Conservation (phyloP, 2,329 filamentous ascomycete genomes). For the Fusarium foetens region DNA sequence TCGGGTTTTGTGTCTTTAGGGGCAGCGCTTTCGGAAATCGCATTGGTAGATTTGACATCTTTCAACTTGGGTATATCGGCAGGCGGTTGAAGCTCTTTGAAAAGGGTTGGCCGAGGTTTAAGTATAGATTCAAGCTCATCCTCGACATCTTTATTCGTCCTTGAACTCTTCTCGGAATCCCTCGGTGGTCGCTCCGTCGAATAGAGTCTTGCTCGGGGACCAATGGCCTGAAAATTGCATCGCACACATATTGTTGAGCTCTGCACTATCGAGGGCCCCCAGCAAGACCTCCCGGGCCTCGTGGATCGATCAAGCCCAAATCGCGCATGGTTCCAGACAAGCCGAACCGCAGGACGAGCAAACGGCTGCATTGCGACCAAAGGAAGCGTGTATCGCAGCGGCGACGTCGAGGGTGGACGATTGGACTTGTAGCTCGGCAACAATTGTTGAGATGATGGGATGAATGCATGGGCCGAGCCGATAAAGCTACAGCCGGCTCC, state of each 20-base stretch:
- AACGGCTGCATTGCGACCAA: constrained; percentile 49
- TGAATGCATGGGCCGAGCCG: constrained; percentile 41
- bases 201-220: constrained; percentile 37
- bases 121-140: constrained; percentile 36
- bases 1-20: constrained; percentile 7
- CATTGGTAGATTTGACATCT: background rate
- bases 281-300: constrained; percentile 33
- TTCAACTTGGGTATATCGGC: constrained; percentile 17
- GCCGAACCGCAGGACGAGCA: constrained; percentile 47
- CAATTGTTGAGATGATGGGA: constrained; percentile 36
- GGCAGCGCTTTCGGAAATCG: background rate
- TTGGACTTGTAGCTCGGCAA: constrained; percentile 13
- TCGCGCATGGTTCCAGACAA: constrained; percentile 46
- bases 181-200: constrained; percentile 43
- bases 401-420: constrained; percentile 23
- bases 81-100: constrained; percentile 20
- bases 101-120: constrained; percentile 27
- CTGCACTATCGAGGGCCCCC: constrained; percentile 19
- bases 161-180: constrained; percentile 24
- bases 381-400: constrained; percentile 18
- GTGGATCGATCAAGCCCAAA: constrained; percentile 40
- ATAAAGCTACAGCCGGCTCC: constrained; percentile 35
- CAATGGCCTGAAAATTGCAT: constrained; percentile 40
- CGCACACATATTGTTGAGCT: constrained; percentile 34
- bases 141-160: constrained; percentile 30